A percentile compares a stretch with the other conserved stretches of the same genome.
Conservation (phyloP, 306 rosid species). For the Pyrus communis region DNA sequence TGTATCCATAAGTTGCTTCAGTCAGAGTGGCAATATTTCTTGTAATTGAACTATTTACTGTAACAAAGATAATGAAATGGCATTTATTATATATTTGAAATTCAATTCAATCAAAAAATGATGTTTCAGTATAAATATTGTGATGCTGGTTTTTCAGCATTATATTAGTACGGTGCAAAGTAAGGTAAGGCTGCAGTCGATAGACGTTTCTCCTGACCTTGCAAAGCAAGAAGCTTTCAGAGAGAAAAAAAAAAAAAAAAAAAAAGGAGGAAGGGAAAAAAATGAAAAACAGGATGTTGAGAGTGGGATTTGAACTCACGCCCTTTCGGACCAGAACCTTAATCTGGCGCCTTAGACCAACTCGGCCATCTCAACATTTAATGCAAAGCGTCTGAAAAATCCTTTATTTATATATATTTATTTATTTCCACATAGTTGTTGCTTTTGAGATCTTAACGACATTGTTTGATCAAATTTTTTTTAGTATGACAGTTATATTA, state of each 20-base stretch:
- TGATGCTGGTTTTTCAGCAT: no score
- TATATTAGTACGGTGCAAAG: no score
- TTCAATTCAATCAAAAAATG: neutral
- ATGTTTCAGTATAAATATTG: neutral
- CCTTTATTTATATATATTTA: no score
- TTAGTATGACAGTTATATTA: no score
- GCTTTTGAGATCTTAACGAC: no score
- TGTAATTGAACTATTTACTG: neutral
- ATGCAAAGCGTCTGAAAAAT: accelerated
- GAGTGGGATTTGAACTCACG: slow-evolving; percentile 19
- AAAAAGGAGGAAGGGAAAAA: no score
- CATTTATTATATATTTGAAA: neutral
- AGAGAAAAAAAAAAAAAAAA: no score
- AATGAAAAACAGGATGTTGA: neutral
- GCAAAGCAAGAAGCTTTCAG: no score
- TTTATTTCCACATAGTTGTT: no score
- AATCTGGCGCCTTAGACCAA: slow-evolving; percentile 18
- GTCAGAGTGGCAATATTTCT: neutral
- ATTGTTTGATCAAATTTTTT: no score
- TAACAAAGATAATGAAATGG: neutral
- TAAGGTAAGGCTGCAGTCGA: no score
- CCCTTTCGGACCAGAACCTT: slow-evolving; percentile 21
- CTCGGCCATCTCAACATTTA: slow-evolving; percentile 10
- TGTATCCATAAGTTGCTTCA: neutral
- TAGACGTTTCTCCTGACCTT: no score